These are phyloP conservation scores for Escallonia rubra DNA, from an alignment of 129 eudicot species.

Conservation along the genomic window DNA sequence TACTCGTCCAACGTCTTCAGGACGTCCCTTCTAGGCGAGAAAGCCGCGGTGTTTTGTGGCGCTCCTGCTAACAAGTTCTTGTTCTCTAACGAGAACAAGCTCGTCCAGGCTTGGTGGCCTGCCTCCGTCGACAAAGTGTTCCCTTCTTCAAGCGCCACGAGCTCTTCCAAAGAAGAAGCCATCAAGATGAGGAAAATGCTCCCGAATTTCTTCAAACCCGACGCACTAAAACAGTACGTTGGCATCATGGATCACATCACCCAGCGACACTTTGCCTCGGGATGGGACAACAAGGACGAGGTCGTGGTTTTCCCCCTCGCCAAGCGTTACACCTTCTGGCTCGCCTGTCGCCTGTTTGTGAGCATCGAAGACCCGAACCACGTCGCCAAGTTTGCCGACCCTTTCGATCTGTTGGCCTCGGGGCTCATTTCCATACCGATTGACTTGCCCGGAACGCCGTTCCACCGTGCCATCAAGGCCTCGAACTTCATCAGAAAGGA, in stretches of 20 bases:
- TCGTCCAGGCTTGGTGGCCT: constrained; percentile 18
- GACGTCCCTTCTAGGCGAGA: constrained; percentile 1
- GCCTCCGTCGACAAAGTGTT: constrained; percentile 5
- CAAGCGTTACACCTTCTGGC: constrained; percentile 8
- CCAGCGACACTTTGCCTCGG: neutral
- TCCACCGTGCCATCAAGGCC: neutral
- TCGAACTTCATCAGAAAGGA: neutral
- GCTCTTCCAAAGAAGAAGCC: constrained; percentile 7
- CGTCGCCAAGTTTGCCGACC: neutral
- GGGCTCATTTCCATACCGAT: neutral
- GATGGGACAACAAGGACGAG: constrained; percentile 1
- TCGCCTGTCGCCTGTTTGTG: neutral
- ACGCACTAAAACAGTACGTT: neutral
- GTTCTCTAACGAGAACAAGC: constrained; percentile 23
- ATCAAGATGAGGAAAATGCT: neutral
- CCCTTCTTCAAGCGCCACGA: neutral
- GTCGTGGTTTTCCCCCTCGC: constrained; percentile 6
- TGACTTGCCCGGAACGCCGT: constrained; percentile 8
- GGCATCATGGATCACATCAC: constrained; percentile 5
- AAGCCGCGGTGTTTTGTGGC: constrained; percentile 14
- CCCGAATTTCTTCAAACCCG: neutral
- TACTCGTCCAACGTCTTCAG: constrained; percentile 14
- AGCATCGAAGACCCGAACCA: constrained; percentile 6
- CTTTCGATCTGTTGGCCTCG: neutral
- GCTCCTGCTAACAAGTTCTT: constrained; percentile 20